Evolutionary conservation across 768 basidiomycete species (phyloP), one percentile per base, ranked within the genome.

Genomic region (Phylloporus rhodoxanthus): DNA sequence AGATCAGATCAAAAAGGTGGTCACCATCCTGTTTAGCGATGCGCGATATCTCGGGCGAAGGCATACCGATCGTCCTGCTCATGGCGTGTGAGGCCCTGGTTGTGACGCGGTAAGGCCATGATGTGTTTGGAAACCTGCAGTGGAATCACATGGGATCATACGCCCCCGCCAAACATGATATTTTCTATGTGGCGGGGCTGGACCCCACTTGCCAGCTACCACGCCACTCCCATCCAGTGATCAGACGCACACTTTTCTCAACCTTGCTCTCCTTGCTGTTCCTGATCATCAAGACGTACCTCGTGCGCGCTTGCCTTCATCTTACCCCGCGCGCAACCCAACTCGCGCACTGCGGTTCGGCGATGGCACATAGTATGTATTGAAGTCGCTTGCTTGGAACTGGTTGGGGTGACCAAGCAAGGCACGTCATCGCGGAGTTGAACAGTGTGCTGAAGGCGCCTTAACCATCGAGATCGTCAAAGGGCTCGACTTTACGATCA

Each of bases 241-340:
- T 67, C 41, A 56, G 57, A 38, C 58, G 52, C 23, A 69, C 67
- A 2, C 60, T 70, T 28, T 58, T 57, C 15, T 62, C 66, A 29
- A 62, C 66, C 25, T 43, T 71, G 19, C 60, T 69, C 8, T 57
- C 68, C 3, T 70, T 84, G 30, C 81, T 97, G 43, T 75, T 93
- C 45, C 76, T 80, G n/a, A 67, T 83, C 6, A 73, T 96, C 36
- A 63, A 72, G 4, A 72, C 71, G 8, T 77, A 82, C 43, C 76
- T 96, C 14, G 79, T 83, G 0, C 77, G 75, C 9, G 74, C 66
- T 70, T 82, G 26, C 72, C 84, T 13, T 61, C 86, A 17, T 71
- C 88, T 20, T 75, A 95, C 55, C 77, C 91, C 19, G 82, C 94
- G 30, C 76, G 93, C 96, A 50, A 95, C 93, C 0, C 95, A 98